These are phyloP conservation scores for Wickerhamomyces chambardii DNA, from an alignment of 805 yeast species.

Conservation along the genomic window DNA sequence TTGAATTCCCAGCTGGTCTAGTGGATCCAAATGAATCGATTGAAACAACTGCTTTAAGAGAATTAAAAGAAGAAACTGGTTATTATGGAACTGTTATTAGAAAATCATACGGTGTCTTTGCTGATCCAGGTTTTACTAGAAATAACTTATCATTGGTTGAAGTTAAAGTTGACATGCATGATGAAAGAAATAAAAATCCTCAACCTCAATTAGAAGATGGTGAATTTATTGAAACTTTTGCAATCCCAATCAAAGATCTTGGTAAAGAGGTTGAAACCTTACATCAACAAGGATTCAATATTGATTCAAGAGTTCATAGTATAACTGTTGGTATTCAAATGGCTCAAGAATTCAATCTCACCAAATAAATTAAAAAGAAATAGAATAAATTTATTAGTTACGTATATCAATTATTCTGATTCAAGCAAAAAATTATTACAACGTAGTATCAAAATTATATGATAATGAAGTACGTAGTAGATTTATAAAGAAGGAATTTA, in stretches of 20 bases:
- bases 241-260: conserved; percentile 53
- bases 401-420: no score
- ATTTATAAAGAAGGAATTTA: no score
- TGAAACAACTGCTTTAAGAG: conserved; percentile 79
- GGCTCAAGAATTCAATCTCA: conserved; percentile 29
- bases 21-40: conserved; percentile 77
- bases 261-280: conserved; percentile 44
- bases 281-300: conserved; percentile 54
- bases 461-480: no score
- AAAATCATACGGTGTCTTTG: conserved; percentile 42
- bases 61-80: conserved; percentile 89
- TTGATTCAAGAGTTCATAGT: conserved; percentile 85
- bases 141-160: conserved; percentile 78
- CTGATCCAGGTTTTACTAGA: conserved; percentile 87
- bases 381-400: no score
- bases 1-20: conserved; percentile 94
- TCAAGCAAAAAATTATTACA: no score
- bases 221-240: conserved; percentile 88
- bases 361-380: neutral
- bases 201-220: conserved; percentile 74
- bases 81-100: conserved; percentile 58
- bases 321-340: conserved; percentile 73
- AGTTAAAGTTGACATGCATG: conserved; percentile 64
- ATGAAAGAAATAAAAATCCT: conserved; percentile 61
- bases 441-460: no score